A percentile compares a stretch with the other conserved stretches of the same genome.
Conservation (phyloP, 352 stramenopile genomes). For the Phytophthora crassamura region DNA sequence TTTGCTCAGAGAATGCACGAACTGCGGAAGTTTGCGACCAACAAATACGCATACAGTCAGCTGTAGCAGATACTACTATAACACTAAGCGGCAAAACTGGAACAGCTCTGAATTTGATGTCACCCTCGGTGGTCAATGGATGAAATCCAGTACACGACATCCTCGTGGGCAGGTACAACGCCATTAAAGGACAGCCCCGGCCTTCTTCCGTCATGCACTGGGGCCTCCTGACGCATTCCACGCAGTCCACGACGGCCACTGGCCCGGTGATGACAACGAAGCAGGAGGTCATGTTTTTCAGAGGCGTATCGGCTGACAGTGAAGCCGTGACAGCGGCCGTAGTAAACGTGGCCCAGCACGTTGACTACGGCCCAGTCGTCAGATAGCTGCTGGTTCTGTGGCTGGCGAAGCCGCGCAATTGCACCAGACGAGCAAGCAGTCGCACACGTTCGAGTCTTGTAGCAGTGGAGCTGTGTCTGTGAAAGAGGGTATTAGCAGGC, state of each 20-base stretch:
- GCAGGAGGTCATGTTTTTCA: constrained; percentile 63
- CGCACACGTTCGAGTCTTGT: constrained; percentile 19
- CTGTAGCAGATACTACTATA: no score
- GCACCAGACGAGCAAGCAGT: constrained; percentile 17
- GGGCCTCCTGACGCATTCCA: constrained; percentile 56
- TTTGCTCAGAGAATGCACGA: no score
- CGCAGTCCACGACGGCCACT: constrained; percentile 49
- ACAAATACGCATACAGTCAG: no score
- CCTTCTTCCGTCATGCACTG: constrained; percentile 46
- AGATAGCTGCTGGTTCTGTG: constrained; percentile 4
- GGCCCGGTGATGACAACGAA: constrained; percentile 45
- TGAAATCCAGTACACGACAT: no score
- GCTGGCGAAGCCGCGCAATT: constrained; percentile 3
- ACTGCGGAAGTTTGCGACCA: no score
- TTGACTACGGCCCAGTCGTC: constrained; percentile 1
- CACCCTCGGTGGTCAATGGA: no score
- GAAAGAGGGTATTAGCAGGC: constrained; percentile 26
- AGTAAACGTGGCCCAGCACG: constrained; percentile 34
- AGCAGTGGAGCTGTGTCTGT: no score
- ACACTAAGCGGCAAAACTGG: no score
- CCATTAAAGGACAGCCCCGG: no score
- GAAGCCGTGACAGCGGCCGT: constrained; percentile 7
- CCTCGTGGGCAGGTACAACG: no score
- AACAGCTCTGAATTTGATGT: no score
- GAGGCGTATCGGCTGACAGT: constrained; percentile 50